phyloP scores from a whole-genome alignment of 108 stramenopile species.

The Pseudonitzschia multistriata region DNA sequence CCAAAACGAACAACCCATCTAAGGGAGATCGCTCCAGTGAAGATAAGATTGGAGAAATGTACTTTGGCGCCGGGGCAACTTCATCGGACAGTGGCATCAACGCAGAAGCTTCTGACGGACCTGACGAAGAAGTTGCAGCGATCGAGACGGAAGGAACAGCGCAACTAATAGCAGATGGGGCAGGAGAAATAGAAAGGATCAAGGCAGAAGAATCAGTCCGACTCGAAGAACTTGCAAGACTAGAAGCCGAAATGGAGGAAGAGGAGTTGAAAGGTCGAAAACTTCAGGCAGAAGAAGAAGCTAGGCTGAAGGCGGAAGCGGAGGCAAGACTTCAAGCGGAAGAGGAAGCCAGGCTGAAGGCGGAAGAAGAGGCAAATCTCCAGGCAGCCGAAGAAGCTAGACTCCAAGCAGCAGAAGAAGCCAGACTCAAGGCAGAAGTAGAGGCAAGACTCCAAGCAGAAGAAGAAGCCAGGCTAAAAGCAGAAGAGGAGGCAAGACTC shows the following conservation, averaged over 20 bases:
- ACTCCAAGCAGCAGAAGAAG: neutral
- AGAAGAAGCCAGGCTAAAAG: conserved; percentile 2
- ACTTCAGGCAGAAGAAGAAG: conserved; percentile 4
- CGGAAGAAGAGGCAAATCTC: neutral
- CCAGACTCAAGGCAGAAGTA: neutral
- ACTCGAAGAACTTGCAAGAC: neutral
- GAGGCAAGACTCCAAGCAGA: neutral
- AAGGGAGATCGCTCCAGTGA: neutral
- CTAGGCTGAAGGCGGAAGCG: neutral
- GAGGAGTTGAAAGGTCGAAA: neutral
- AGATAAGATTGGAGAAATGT: neutral
- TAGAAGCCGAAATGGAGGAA: neutral
- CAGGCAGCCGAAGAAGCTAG: neutral
- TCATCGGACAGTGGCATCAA: too few species aligned
- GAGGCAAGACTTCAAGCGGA: neutral
- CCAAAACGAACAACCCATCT: neutral
- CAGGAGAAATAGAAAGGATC: neutral
- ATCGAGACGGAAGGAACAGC: too few species aligned
- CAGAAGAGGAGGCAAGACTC: neutral
- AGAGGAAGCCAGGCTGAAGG: neutral
- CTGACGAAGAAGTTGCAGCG: too few species aligned
- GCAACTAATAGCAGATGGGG: too few species aligned
- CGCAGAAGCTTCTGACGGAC: too few species aligned
- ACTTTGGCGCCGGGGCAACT: neutral
- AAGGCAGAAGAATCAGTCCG: neutral